A percentile compares a stretch with the other conserved stretches of the same genome.
Conservation (phyloP, 495 filamentous ascomycete genomes). For the Penicillium soppii region DNA sequence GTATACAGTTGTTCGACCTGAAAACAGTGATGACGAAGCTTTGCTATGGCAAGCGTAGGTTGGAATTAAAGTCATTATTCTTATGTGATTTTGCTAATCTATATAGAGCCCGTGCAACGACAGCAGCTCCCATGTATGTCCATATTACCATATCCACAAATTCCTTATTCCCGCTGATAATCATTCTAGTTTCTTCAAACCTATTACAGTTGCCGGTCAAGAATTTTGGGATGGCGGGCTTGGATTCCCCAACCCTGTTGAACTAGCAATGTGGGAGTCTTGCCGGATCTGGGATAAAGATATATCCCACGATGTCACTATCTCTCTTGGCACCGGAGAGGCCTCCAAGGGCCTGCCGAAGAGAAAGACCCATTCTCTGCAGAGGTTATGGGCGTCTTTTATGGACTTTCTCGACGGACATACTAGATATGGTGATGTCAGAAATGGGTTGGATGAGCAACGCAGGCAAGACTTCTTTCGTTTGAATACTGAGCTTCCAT, state of each 20-base stretch:
- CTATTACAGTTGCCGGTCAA: slow-evolving; percentile 13
- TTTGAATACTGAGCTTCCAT: slow-evolving; percentile 20
- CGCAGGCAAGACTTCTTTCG: slow-evolving; percentile 18
- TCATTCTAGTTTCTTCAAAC: slow-evolving; percentile 16
- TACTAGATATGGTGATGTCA: slow-evolving; percentile 1
- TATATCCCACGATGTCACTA: slow-evolving; percentile 15
- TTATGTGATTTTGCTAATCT: neutral
- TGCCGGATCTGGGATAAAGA: slow-evolving; percentile 17
- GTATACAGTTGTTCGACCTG: neutral
- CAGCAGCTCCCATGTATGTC: slow-evolving; percentile 23
- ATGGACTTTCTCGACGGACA: slow-evolving; percentile 21
- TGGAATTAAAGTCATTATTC: neutral
- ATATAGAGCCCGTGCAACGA: slow-evolving; percentile 25
- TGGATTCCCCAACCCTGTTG: slow-evolving; percentile 31
- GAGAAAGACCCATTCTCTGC: slow-evolving; percentile 12
- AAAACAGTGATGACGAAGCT: neutral
- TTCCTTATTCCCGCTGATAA: neutral
- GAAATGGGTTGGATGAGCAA: neutral
- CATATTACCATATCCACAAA: neutral
- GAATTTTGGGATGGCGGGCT: slow-evolving; percentile 35
- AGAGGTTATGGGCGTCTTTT: slow-evolving; percentile 19
- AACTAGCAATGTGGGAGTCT: slow-evolving; percentile 30
- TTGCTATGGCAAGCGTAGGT: neutral
- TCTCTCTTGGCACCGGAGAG: slow-evolving; percentile 28
- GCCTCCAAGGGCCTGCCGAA: slow-evolving; percentile 1